These are phyloP conservation scores for Corylus heterophylla DNA, from an alignment of 306 rosid genomes.

Conservation along the genomic window DNA sequence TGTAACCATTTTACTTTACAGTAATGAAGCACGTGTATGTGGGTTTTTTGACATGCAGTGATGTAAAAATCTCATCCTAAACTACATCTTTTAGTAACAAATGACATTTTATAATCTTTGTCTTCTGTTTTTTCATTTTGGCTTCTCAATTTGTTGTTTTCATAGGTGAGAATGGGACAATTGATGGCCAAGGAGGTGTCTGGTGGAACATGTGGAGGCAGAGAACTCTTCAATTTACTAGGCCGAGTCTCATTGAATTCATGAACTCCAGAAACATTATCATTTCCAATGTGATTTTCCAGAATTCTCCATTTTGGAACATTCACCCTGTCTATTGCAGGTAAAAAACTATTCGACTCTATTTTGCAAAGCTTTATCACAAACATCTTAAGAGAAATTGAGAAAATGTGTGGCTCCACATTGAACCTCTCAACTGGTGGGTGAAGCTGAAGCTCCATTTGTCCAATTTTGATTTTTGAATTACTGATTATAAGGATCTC, in stretches of 20 bases:
- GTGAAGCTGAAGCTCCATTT: background rate
- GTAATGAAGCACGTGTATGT: background rate
- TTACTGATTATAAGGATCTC: background rate
- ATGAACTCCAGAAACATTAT: constrained; percentile 67
- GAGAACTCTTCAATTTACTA: constrained; percentile 76
- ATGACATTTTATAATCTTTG: background rate
- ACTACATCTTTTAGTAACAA: constrained; percentile 10
- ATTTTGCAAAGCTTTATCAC: background rate
- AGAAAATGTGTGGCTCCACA: background rate
- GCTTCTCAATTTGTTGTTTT: background rate
- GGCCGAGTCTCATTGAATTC: constrained; percentile 84
- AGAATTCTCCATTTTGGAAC: constrained; percentile 95
- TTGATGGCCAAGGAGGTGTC: constrained; percentile 85
- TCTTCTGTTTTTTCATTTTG: background rate
- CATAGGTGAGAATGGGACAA: constrained; percentile 82
- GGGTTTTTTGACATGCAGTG: background rate
- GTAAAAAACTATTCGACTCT: constrained; percentile 39
- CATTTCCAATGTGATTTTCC: constrained; percentile 75
- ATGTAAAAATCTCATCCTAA: constrained; percentile 1
- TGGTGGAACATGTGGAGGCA: constrained; percentile 99
- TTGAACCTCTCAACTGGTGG: background rate
- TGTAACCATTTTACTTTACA: background rate
- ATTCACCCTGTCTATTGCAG: constrained; percentile 94
- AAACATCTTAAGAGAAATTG: background rate
- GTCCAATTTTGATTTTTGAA: background rate